A percentile compares a stretch with the other conserved stretches of the same genome.
phyloP scores from a whole-genome alignment of 441 rosid genomes.

The Geranium incanum region DNA sequence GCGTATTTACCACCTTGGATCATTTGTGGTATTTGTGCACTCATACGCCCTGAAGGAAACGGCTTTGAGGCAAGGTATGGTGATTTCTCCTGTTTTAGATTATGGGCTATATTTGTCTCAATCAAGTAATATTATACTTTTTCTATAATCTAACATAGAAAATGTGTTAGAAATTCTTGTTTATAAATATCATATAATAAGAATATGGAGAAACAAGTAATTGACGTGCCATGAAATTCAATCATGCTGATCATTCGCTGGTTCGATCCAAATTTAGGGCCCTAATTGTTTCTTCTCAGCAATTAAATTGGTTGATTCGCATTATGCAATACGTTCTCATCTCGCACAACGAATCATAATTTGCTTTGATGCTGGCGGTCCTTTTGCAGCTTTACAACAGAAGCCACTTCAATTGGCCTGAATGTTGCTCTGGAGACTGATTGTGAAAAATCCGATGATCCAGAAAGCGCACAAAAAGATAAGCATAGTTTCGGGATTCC shows the following conservation, averaged over 20 bases:
- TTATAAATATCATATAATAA: too few relatives aligned
- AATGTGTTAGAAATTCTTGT: not conserved
- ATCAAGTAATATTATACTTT: not conserved
- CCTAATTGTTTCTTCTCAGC: not conserved
- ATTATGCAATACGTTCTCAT: not conserved
- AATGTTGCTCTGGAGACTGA: slow-evolving; percentile 50
- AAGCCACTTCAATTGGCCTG: slow-evolving; percentile 56
- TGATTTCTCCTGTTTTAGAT: slow-evolving; percentile 8
- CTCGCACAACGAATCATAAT: not conserved
- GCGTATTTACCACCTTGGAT: slow-evolving; percentile 82
- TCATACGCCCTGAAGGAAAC: slow-evolving; percentile 44
- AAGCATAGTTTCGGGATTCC: slow-evolving; percentile 33
- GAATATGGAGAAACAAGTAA: too few relatives aligned
- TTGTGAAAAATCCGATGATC: slow-evolving; percentile 30
- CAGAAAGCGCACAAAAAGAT: slow-evolving; percentile 31
- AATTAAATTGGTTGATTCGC: not conserved
- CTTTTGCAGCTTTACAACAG: slow-evolving; percentile 30
- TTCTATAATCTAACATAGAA: not conserved
- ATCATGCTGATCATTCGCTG: not conserved
- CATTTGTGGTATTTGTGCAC: slow-evolving; percentile 53
- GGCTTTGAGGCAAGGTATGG: slow-evolving; percentile 76
- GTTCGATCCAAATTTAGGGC: not conserved
- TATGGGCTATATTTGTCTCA: not conserved
- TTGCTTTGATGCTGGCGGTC: not conserved
- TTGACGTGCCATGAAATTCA: not conserved